Base-by-base conservation (phyloP, 116 monocot genomes). In the Posidonia oceanica region DNA sequence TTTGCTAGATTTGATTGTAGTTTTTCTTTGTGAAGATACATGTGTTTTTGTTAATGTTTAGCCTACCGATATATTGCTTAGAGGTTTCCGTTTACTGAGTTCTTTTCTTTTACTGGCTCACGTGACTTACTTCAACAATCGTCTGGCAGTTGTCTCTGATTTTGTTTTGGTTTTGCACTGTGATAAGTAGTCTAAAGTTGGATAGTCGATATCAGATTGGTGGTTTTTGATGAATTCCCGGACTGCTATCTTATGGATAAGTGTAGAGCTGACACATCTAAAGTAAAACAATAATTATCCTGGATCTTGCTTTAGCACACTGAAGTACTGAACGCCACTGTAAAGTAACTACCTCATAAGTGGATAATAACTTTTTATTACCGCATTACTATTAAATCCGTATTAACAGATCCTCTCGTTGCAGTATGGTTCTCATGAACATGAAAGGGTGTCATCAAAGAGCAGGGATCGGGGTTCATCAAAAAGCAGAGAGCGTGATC, bases 401-500 rank as follows among this genome's bases (percentile, higher is more conserved):
- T 67, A 22, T 52, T 51, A 67, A 52, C 22, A 10, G 7, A 16
- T 52, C 15, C 52, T 67, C 29, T 17, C 37, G 6, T 52, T 63
- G 52, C 64, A 64, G 73, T 44, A 36, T 73, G 64, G 13, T 37
- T 61, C 36, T 61, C 72, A 72, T 48, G 72, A 72, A 51, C 59
- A 42, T 14, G 72, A 72, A 56, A 72, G 61, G 22, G 72, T 51
- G 2, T 59, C 61, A 8, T 72, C 72, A 5, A 72, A 29, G 42
- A 41, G 61, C 22, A 72, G 61, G 52, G 66, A 66, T 7, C 82
- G 79, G 71, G 75, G 66, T 4, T 79, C 83, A 8, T 83, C 78
- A 10, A 87, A 69, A 51, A 81, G 74, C 63, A 83, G 75, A 63
- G 80, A 84, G 41, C 80, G 61, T 59, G 71, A 64, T 2, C 63